A percentile compares a stretch with the other conserved stretches of the same genome.
Conservation (phyloP, 306 rosid genomes). For the Luffa aegyptiaca region DNA sequence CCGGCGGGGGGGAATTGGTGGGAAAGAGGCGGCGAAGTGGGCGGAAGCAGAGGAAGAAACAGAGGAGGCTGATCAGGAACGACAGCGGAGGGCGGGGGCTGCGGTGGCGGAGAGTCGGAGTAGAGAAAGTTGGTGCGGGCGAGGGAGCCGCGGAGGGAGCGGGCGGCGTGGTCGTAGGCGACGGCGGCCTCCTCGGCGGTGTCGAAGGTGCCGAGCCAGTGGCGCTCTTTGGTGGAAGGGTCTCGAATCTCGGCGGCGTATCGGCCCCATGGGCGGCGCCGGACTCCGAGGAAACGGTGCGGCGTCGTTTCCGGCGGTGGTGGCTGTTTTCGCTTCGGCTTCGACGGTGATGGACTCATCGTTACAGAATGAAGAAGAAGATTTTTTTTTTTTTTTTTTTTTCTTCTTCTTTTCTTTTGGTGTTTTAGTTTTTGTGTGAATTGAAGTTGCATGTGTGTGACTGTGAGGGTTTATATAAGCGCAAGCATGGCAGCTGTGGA, state of each 20-base stretch:
- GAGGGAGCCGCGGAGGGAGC: constrained; percentile 16
- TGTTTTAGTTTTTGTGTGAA: background rate
- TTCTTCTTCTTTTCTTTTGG: no score
- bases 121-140: constrained; percentile 20
- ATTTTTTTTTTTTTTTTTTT: background rate
- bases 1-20: background rate
- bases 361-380: background rate
- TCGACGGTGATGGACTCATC: constrained; percentile 3
- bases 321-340: background rate
- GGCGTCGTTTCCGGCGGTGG: background rate
- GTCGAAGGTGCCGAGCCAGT: constrained; percentile 24
- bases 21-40: background rate
- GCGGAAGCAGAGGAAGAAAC: background rate
- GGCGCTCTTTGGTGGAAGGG: constrained; percentile 18
- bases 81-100: background rate
- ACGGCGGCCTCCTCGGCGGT: constrained; percentile 21
- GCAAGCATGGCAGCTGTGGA: background rate
- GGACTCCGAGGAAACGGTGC: constrained; percentile 12
- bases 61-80: background rate
- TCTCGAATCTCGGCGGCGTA: constrained; percentile 20
- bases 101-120: constrained; percentile 7
- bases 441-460: background rate
- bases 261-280: constrained; percentile 20
- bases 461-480: background rate
- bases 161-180: constrained; percentile 18